Base-by-base conservation (phyloP, 176 grass and related monocot species). In the Triticum urartu region DNA sequence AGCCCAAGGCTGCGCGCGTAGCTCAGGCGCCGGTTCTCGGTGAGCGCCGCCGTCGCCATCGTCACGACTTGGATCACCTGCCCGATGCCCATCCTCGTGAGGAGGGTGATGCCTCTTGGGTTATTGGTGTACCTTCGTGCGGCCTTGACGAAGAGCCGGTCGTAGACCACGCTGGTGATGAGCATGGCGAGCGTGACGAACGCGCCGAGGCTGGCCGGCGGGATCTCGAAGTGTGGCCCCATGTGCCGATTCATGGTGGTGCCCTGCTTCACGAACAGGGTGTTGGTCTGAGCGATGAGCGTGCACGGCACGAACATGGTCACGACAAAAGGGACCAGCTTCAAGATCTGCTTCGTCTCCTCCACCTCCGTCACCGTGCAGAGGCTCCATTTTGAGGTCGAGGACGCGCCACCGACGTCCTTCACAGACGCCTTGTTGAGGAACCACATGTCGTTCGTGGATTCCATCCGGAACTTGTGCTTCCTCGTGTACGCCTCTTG, bases 191-290 rank as follows among this genome's bases (percentile, higher is more conserved):
- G 76, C 4, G 88, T 90, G 7, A 89, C 79, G 64, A 88, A 90
- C 32, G 72, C 83, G 25, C 39, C 81, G 4, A 93, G 87, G 47
- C 87, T 89, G 14, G 91, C 91, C 17, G 91, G 84, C 0, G 91
- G 91, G 59, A 92, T 84, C 82, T 89, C 66, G 68, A 92, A 89
- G 63, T 48, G 62, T 0, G 81, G 80, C n/a, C 92, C 89, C 5
- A 94, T 72, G 61, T 79, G 82, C 10, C 89, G 81, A 21, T 91
- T 4, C 52, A 94, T 73, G 13, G 81, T 91, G 4, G 43, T 82
- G n/a, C 92, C 92, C 83, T 94, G 92, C 87, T 94, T 94, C 48
- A 94, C 83, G 75, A 94, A 94, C 15, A 94, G 77, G n/a, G 89
- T 94, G 80, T 91, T 91, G 10, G 86, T 82, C 83, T 94, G 92